phyloP scores from a whole-genome alignment of 768 basidiomycete species.

The Lactarius hatsudake region DNA sequence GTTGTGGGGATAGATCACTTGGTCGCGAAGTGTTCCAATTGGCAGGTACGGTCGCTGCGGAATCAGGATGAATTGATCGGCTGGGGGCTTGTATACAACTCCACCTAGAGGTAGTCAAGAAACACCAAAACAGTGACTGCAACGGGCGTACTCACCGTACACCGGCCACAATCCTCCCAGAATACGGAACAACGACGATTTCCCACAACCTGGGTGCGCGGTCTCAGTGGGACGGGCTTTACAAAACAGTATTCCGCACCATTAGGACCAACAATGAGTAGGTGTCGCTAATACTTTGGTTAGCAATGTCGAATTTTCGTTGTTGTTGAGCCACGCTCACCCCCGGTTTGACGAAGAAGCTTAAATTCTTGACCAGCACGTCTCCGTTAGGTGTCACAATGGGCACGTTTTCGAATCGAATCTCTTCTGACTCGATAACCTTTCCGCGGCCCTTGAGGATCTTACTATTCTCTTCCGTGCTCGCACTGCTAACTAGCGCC shows the following conservation, averaged over 20 bases:
- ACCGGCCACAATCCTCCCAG: constrained; percentile 96
- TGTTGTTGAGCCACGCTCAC: constrained; percentile 42
- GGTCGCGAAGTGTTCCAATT: constrained; percentile 89
- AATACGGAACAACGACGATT: constrained; percentile 92
- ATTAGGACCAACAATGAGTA: constrained; percentile 93
- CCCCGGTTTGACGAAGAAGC: constrained; percentile 86
- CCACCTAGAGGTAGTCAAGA: constrained; percentile 44
- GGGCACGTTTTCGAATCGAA: constrained; percentile 89
- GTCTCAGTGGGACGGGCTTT: not conserved
- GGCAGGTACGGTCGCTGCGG: constrained; percentile 97
- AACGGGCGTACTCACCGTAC: constrained; percentile 37
- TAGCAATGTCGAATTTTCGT: not conserved
- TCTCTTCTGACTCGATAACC: constrained; percentile 82
- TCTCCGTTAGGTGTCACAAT: constrained; percentile 97
- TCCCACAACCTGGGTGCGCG: constrained; percentile 63
- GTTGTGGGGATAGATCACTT: constrained; percentile 93
- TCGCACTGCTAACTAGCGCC: constrained; percentile 73
- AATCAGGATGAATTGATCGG: constrained; percentile 88
- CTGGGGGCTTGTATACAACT: constrained; percentile 83
- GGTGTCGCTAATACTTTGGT: constrained; percentile 61
- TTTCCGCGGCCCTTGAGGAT: constrained; percentile 76
- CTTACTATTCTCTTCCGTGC: constrained; percentile 66
- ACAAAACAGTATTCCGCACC: constrained; percentile 42
- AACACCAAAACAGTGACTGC: not conserved
- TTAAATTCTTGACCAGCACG: constrained; percentile 77